Evolutionary conservation across 108 stramenopile genomes (phyloP).

Genomic region (Craspedostauros australis): DNA sequence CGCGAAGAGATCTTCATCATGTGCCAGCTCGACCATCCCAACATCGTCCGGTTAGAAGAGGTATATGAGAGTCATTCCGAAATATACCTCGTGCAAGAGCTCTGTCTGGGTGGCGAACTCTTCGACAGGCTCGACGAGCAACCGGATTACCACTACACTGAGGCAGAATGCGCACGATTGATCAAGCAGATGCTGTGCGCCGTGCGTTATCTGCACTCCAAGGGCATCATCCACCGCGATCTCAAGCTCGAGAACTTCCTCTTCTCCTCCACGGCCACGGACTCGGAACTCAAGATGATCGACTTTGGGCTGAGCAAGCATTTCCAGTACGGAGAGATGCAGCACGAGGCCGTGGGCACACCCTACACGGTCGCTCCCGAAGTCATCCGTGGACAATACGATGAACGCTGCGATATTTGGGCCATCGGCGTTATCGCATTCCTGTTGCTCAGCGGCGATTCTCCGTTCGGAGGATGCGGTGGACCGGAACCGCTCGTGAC

Average conservation of each 20-base stretch:
- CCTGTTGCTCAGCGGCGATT: constrained; percentile 72
- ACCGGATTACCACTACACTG: constrained; percentile 89
- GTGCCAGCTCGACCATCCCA: constrained; percentile 89
- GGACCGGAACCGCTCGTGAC: constrained; percentile 78
- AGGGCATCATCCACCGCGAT: constrained; percentile 86
- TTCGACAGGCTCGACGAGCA: constrained; percentile 91
- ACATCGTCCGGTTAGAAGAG: constrained; percentile 79
- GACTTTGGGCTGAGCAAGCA: constrained; percentile 95
- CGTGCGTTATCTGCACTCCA: constrained; percentile 87
- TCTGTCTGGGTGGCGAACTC: constrained; percentile 94
- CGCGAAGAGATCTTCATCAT: constrained; percentile 85
- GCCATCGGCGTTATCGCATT: constrained; percentile 83
- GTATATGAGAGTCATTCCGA: constrained; percentile 76
- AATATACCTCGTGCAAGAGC: constrained; percentile 88
- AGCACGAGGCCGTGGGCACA: constrained; percentile 84
- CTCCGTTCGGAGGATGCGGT: constrained; percentile 83
- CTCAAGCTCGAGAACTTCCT: constrained; percentile 88
- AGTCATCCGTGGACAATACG: constrained; percentile 77
- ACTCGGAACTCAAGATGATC: constrained; percentile 91
- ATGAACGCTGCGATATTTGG: constrained; percentile 87
- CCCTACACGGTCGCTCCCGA: constrained; percentile 88
- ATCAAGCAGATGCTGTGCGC: constrained; percentile 90
- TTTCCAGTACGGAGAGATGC: constrained; percentile 80
- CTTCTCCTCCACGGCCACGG: constrained; percentile 49
- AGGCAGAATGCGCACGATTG: constrained; percentile 77